Base-by-base conservation (phyloP, 345 rosid genomes). In the Brassica nigra region DNA sequence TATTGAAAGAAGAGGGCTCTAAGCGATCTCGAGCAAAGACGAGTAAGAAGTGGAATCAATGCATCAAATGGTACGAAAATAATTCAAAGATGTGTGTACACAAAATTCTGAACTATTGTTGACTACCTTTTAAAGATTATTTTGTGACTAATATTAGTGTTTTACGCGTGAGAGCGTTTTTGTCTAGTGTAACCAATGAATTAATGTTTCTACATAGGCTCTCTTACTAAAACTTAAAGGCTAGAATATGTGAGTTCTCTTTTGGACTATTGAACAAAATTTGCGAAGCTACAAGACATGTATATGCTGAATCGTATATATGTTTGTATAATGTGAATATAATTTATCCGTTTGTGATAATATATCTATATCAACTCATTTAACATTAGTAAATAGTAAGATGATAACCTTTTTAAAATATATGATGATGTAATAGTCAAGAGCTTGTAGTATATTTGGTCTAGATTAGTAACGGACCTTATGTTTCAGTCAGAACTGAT, bases 61-160 rank as follows among this genome's bases (percentile, higher is more conserved):
- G 68, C 69, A 27, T 62, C 62, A 61, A 20, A 8, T 63, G 65
- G 52, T 52, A 34, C 11, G 20, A 12, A 61, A 69, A 52, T 69
- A 31, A 15, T 69, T 28, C 27, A 61, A 61, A 47, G 12, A 27
- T 31, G 44, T 33, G 63, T 31, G 11, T 76, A 47, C 4, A 16
- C 16, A 27, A 31, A 44, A 47, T 59, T 62, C 16, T 12, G 75
- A 69, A 47, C 37, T 61, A 61, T 33, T 39, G 3, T 5, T 59
- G 68, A 67, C 23, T 33, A 76, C 71, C 37, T 6, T 33, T 33
- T 31, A 4, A 71, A 28, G 14, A 61, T 1, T 2, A 2, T 8
- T 58, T 23, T 7, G 27, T 42, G 27, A 31, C 20, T 57, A 57
- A 3, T 57, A 57, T 7, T 16, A 49, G n/a, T 14, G 18, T 9